Evolutionary conservation across 805 yeast genomes (phyloP), one percentile per base, ranked within the genome.

Genomic region (Metschnikowia arizonensis): DNA sequence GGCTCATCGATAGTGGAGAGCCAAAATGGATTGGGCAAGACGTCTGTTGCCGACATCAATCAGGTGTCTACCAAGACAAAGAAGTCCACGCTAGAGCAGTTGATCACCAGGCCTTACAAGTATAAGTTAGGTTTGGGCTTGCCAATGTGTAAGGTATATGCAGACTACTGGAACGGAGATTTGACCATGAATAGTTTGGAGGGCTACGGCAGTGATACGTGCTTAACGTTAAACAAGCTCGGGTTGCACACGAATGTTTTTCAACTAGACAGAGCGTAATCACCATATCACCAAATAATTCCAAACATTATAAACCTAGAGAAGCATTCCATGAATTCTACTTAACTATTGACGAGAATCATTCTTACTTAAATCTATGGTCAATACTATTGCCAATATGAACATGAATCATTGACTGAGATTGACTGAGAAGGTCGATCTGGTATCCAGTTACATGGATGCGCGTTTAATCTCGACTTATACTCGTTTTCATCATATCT

Each of bases 101-200:
- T 90, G 56, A 77, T 85, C 33, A 74, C 82, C 26, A 76, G 97
- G 50, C 85, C 93, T 1, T 81, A 85, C 23, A 77, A 85, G 48
- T 77, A 77, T 55, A 85, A 85, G 42, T 66, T 91, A 24, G 97
- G 97, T 0, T 75, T 91, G 48, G 96, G 97, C 0, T 69, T 91
- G 49, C 97, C 98, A 0, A 82, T 91, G 85, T 85, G 96, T 57
- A 83, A 87, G 54, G 88, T 90, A 0, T 91, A 91, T 60, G 88
- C 96, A 0, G 97, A 91, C 56, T 91, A 91, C 64, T 91, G 98
- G 98, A 93, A 90, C 55, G 98, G 98, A 5, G 86, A 84, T 42
- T 64, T 91, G 41, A 83, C 82, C 48, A 78, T 91, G 75, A 83
- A 83, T 54, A 83, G 95, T 0, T 68, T 91, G 42, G 91, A 88